These are phyloP conservation scores for Senecio squalidus DNA, from an alignment of 140 eudicot species.

Conservation along the genomic window DNA sequence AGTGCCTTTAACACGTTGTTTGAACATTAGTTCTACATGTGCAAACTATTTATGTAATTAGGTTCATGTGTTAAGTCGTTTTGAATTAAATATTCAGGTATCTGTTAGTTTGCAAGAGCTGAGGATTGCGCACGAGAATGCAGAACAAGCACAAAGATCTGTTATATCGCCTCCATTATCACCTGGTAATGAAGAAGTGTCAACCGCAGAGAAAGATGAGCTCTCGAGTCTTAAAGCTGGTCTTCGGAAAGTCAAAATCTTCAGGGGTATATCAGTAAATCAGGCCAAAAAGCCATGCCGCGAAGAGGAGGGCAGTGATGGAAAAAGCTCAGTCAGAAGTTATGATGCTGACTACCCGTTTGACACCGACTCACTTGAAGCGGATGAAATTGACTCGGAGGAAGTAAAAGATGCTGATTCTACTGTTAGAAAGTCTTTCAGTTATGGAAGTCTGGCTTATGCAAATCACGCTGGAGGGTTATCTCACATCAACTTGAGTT, in stretches of 20 bases:
- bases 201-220: constrained; percentile 35
- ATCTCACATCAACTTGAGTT: constrained; percentile 28
- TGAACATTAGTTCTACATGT: no score
- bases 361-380: constrained; percentile 65
- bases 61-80: not conserved
- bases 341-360: constrained; percentile 58
- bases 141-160: constrained; percentile 39
- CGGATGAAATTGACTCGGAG: constrained; percentile 54
- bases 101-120: constrained; percentile 49
- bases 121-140: constrained; percentile 36
- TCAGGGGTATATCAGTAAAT: constrained; percentile 39
- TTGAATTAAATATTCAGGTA: constrained; percentile 39
- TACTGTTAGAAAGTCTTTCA: constrained; percentile 37
- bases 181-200: constrained; percentile 33
- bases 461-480: constrained; percentile 70
- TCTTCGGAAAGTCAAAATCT: constrained; percentile 44
- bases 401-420: constrained; percentile 45
- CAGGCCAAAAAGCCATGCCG: constrained; percentile 36
- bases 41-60: not conserved
- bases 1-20: not conserved
- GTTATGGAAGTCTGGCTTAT: constrained; percentile 63
- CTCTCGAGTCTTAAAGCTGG: constrained; percentile 43
- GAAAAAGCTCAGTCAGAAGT: constrained; percentile 55
- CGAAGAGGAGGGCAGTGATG: constrained; percentile 71
- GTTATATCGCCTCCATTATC: constrained; percentile 31